These are phyloP conservation scores for Kodamaea ohmeri DNA, from an alignment of 1,139 yeast genomes.

Conservation along the genomic window DNA sequence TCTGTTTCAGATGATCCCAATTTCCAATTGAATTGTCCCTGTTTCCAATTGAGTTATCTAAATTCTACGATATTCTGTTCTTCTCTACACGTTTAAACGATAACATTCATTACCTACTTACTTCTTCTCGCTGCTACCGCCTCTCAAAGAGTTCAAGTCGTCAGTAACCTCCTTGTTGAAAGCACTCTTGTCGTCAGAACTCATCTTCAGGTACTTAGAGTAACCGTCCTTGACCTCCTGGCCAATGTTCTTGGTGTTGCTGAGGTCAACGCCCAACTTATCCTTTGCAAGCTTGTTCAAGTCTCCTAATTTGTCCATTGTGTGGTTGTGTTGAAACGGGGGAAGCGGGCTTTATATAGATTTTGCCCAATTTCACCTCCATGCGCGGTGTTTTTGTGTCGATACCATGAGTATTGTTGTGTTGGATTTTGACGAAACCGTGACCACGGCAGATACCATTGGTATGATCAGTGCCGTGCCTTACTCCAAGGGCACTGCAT, in stretches of 20 bases:
- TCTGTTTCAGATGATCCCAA: no score
- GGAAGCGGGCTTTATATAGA: not conserved
- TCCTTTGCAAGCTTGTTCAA: constrained; percentile 8
- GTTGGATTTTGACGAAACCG: constrained; percentile 73
- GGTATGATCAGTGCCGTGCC: constrained; percentile 51
- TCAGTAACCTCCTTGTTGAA: constrained; percentile 11
- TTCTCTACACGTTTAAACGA: not conserved
- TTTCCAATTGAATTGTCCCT: not conserved
- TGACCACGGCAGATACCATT: constrained; percentile 59
- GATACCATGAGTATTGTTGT: constrained; percentile 28
- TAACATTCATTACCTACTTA: not conserved
- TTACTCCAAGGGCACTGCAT: constrained; percentile 35
- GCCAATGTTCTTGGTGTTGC: constrained; percentile 10
- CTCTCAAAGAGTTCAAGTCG: constrained; percentile 5
- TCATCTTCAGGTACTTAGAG: constrained; percentile 13
- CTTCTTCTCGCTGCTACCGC: not conserved
- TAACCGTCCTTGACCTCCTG: constrained; percentile 13
- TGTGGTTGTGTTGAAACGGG: not conserved
- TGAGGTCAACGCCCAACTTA: constrained; percentile 14
- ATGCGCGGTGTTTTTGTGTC: no score
- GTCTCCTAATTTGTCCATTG: constrained; percentile 4
- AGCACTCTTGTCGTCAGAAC: constrained; percentile 12
- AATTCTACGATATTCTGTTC: not conserved
- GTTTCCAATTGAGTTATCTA: not conserved
- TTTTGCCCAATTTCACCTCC: not conserved